Conservation (phyloP, 805 yeast genomes). For the Spencermartinsiella europaea region DNA sequence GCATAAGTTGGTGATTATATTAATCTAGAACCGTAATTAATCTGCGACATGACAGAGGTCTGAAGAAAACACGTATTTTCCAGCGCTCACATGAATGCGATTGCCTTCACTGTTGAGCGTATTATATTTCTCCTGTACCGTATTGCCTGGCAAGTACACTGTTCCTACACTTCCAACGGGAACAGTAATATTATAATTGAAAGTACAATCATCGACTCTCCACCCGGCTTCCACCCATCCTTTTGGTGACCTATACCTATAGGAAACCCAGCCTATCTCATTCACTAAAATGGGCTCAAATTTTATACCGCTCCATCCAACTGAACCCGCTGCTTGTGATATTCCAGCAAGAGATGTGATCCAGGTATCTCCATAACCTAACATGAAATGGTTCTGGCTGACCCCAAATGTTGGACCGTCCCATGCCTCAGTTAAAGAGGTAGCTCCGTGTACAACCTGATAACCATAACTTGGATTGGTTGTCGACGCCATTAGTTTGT, state of each 20-base stretch:
- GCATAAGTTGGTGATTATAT: not conserved
- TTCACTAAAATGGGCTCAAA: not conserved
- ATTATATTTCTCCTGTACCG: not conserved
- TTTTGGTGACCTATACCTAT: not conserved
- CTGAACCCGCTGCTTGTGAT: not conserved
- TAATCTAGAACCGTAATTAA: not conserved
- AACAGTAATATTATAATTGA: not conserved
- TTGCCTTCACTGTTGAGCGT: too few relatives aligned
- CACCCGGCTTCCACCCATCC: not conserved
- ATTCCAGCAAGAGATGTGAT: constrained; percentile 2
- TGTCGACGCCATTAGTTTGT: not conserved
- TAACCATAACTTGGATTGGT: constrained; percentile 3
- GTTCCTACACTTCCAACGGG: constrained; percentile 2
- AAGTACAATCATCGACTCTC: not conserved
- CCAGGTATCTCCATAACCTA: constrained; percentile 2
- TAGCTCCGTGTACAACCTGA: constrained; percentile 1
- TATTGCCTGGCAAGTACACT: not conserved
- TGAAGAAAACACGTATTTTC: not conserved
- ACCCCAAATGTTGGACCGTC: constrained; percentile 2
- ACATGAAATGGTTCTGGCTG: constrained; percentile 3
- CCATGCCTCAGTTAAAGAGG: constrained; percentile 3
- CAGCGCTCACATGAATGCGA: not conserved
- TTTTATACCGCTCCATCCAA: constrained; percentile 1
- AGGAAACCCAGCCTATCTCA: not conserved
- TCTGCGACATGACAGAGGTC: too few relatives aligned